phyloP scores from a whole-genome alignment of 169 alveolate species.

The Plasmodium cynomolgi region DNA sequence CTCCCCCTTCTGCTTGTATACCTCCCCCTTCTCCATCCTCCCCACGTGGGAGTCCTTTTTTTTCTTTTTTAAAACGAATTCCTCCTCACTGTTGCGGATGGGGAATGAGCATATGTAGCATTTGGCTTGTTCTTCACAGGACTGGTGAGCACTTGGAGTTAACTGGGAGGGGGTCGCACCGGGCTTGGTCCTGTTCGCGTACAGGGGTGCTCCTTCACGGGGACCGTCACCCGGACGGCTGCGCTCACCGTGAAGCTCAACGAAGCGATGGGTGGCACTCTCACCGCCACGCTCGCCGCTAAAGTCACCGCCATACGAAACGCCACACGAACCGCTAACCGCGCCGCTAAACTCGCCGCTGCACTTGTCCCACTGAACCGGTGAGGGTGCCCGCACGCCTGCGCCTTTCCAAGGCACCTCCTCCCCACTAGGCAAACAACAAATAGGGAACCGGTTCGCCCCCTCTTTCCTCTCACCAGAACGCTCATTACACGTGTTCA shows the following conservation, averaged over 20 bases:
- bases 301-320: too few species aligned
- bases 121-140: background rate
- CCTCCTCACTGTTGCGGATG: background rate
- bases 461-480: background rate
- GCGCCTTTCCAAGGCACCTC: background rate
- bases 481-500: background rate
- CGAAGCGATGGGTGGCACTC: background rate
- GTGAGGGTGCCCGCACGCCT: background rate
- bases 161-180: background rate
- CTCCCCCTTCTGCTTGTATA: background rate
- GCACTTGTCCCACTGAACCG: background rate
- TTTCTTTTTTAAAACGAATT: constrained; percentile 11
- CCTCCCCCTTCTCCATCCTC: background rate
- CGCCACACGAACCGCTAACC: too few species aligned
- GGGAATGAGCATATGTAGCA: constrained; percentile 45
- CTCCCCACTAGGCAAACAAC: background rate
- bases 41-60: background rate
- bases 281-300: background rate
- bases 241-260: background rate
- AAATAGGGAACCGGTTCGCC: background rate
- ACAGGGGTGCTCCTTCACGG: background rate
- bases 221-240: background rate
- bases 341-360: background rate
- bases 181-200: background rate
- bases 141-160: background rate